Evolutionary conservation across 345 rosid genomes (phyloP).

Genomic region (Mallotus nudiflorus): DNA sequence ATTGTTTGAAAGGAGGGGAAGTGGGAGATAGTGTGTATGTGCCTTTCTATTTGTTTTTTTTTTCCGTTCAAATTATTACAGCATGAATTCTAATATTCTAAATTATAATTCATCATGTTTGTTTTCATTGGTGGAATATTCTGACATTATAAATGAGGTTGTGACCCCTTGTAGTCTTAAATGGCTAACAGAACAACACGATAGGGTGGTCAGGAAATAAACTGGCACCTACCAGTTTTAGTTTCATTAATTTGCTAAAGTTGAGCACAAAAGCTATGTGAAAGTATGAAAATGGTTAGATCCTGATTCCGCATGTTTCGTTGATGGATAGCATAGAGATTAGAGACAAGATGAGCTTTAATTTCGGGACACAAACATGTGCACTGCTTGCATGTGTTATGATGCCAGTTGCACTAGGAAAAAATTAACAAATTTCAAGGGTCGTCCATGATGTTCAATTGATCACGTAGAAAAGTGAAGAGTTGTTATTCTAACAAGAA

Average conservation of each 20-base stretch:
- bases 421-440: neutral
- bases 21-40: neutral
- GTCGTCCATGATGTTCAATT: too few species aligned
- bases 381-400: conserved; percentile 2
- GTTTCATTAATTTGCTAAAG: too few species aligned
- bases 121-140: too few species aligned
- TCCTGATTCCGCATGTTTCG: neutral
- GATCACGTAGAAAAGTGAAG: neutral
- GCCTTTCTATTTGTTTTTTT: neutral
- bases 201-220: too few species aligned
- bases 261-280: too few species aligned
- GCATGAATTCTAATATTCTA: neutral
- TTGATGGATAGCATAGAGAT: neutral
- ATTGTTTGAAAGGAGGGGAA: neutral
- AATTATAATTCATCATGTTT: neutral
- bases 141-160: too few species aligned
- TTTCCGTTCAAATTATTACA: neutral
- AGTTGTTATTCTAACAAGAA: neutral
- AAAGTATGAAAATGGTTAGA: neutral
- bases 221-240: too few species aligned
- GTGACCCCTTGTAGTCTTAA: too few species aligned
- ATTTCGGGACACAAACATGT: neutral
- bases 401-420: neutral
- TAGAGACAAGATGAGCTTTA: neutral
- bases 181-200: too few species aligned